Conservation (phyloP, 768 basidiomycete genomes). For the Amanita pallidorosea region DNA sequence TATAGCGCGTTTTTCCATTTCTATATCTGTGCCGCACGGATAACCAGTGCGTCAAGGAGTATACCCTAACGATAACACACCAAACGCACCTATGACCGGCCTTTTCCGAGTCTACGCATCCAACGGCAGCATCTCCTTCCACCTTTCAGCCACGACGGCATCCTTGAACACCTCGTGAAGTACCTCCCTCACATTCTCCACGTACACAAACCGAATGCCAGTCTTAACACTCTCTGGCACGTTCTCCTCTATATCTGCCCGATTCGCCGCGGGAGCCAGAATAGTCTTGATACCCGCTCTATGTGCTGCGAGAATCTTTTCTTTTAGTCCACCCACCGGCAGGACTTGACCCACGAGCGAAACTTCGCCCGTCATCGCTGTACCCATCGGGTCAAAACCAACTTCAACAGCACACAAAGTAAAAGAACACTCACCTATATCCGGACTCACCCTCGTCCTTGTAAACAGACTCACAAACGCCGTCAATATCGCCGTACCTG, state of each 20-base stretch:
- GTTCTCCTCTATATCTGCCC: constrained; percentile 94
- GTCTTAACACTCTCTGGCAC: constrained; percentile 93
- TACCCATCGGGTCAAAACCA: not conserved
- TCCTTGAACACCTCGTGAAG: constrained; percentile 78
- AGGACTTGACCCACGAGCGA: constrained; percentile 93
- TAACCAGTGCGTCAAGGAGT: not conserved
- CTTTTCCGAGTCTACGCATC: not conserved
- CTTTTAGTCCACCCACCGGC: constrained; percentile 92
- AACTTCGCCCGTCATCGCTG: constrained; percentile 98
- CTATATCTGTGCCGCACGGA: not conserved
- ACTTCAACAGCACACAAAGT: not conserved
- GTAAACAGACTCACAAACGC: constrained; percentile 91
- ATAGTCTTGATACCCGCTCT: constrained; percentile 94
- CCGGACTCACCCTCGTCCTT: constrained; percentile 70
- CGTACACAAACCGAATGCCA: constrained; percentile 91
- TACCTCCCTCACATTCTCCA: constrained; percentile 87
- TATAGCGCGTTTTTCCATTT: not conserved
- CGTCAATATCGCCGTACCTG: constrained; percentile 86
- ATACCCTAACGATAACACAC: not conserved
- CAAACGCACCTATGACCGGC: not conserved
- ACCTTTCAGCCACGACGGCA: constrained; percentile 40
- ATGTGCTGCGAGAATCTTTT: constrained; percentile 95
- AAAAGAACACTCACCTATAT: constrained; percentile 63
- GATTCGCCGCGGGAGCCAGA: constrained; percentile 78
- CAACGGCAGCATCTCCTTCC: constrained; percentile 47